Evolutionary conservation across 306 rosid species (phyloP), one percentile per base, ranked within the genome.

Genomic region (Prinsepia uniflora): DNA sequence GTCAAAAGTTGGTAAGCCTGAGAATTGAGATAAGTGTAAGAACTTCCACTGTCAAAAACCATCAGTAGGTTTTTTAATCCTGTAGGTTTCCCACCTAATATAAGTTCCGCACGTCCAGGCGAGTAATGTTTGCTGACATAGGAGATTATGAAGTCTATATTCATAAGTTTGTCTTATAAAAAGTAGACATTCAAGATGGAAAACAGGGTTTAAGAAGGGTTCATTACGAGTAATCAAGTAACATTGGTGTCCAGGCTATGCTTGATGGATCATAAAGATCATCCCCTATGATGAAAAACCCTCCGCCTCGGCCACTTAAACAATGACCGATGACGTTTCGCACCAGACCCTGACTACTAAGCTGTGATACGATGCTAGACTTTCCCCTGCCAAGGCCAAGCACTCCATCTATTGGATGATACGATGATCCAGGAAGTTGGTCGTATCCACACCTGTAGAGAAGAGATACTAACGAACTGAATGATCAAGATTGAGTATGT

Each of bases 321-420:
- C 98, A 93, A 72, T 93, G 97, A 22, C 98, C 97, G 40, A 93
- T 48, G n/a, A 90, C 87, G 64, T 93, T 88, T 70, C 81, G 62
- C 19, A 84, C 82, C 55, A 85, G 72, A 24, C 96, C 96, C 76
- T 87, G 96, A 72, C 76, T 78, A 45, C 79, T 71, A 71, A 93
- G 86, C 75, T 93, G 98, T 44, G 98, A 93, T 46, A 88, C 64
- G 42, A 90, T 78, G 81, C 96, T 90, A 64, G 96, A 57, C 45
- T 89, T 83, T 60, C 98, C 98, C 72, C 84, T 84, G 24, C 98
- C 98, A n/a, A 93, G 87, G 58, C 98, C 98, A 9, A 93, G 92
- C 50, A 93, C 71, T 77, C 98, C 98, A 64, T 93, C 98, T 56
- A 83, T 76, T 6, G 96, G 92, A 66, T 85, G 96, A 71, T 68